phyloP scores from a whole-genome alignment of 306 rosid species.

The Vigna trinervia region DNA sequence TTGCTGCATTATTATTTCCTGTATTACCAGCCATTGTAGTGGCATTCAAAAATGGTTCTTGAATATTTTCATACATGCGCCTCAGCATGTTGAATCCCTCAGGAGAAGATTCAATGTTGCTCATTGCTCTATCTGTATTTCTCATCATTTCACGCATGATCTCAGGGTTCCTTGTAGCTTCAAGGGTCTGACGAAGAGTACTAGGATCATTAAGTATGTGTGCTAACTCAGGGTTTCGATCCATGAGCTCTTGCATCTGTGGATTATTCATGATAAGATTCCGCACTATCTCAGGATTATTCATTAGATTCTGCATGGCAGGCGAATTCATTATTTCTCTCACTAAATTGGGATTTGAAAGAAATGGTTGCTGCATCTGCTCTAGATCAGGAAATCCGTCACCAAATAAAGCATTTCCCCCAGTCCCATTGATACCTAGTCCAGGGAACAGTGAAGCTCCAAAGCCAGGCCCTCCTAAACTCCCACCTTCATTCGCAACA shows the following conservation, averaged over 20 bases:
- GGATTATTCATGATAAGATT: constrained; percentile 69
- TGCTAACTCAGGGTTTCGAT: constrained; percentile 84
- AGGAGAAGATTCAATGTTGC: constrained; percentile 89
- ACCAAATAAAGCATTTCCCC: constrained; percentile 66
- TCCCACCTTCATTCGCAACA: constrained; percentile 61
- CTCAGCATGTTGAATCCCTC: constrained; percentile 94
- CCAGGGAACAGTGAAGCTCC: constrained; percentile 75
- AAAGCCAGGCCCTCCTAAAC: constrained; percentile 61
- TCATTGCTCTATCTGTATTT: constrained; percentile 92
- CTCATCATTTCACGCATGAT: constrained; percentile 98
- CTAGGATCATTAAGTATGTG: constrained; percentile 88
- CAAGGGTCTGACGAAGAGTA: constrained; percentile 84
- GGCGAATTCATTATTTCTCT: constrained; percentile 69
- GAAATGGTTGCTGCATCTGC: constrained; percentile 76
- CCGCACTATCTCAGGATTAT: constrained; percentile 63
- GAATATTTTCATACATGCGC: constrained; percentile 94
- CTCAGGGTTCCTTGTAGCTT: constrained; percentile 93
- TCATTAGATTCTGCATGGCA: constrained; percentile 62
- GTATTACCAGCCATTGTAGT: constrained; percentile 82
- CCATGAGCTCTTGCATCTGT: constrained; percentile 88
- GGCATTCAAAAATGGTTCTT: constrained; percentile 91
- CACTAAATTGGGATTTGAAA: constrained; percentile 61
- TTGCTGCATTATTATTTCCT: constrained; percentile 61
- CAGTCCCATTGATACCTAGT: constrained; percentile 61
- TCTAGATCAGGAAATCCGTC: constrained; percentile 74